Evolutionary conservation across 176 grass and related monocot species (phyloP), one percentile per base, ranked within the genome.

Genomic region (Chloris gayana): DNA sequence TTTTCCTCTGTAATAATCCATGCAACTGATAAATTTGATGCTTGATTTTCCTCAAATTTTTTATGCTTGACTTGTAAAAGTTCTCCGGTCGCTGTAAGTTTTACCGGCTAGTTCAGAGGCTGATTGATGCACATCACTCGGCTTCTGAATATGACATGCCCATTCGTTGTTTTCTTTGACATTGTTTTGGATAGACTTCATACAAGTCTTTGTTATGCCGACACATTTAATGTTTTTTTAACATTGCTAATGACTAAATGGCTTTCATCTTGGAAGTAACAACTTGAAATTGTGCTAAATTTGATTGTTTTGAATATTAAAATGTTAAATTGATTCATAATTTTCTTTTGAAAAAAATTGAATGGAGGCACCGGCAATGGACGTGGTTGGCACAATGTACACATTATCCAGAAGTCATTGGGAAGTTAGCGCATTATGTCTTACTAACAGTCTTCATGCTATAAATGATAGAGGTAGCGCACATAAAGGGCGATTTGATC

Each of bases 1-100:
- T 70, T 49, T 18, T 70, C 53, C 4, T 49, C 9, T n/a, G n/a
- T n/a, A n/a, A n/a, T n/a, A n/a, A 38, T 37, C 64, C 65, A 39
- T 69, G 31, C 81, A 62, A 22, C 27, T 61, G 70, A 68, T 54
- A 11, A 26, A 3, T 27, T 31, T n/a, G n/a, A n/a, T n/a, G n/a
- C n/a, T n/a, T n/a, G n/a, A n/a, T n/a, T n/a, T n/a, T n/a, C n/a
- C n/a, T n/a, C n/a, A n/a, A n/a, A n/a, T n/a, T n/a, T n/a, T 31
- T 33, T 49, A 56, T 63, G 44, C 30, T 72, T 82, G 79, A 87
- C 73, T 17, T 44, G 26, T 61, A 65, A 27, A 76, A 82, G 24
- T 51, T 45, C 69, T 64, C 53, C 19, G 32, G 53, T 19, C 82
- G 32, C 46, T 86, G 69, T 51, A 59, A 26, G 24, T 45, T 86